These are phyloP conservation scores for Mikania micrantha DNA, from an alignment of 129 eudicot genomes.

Conservation along the genomic window DNA sequence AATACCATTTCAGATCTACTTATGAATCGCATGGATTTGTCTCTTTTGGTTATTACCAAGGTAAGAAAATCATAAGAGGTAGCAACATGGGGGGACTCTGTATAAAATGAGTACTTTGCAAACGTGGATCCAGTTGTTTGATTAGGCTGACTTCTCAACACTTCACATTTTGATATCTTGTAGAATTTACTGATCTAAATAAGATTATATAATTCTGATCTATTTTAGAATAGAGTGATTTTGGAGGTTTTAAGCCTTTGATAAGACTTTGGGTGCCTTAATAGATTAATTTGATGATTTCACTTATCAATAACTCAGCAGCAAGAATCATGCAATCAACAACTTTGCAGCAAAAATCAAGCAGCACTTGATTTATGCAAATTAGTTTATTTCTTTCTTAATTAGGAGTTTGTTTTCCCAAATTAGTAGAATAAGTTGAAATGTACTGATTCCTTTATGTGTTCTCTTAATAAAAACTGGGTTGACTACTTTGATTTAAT, in stretches of 20 bases:
- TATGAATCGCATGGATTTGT: conserved; percentile 93
- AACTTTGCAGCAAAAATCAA: no score
- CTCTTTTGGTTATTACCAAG: conserved; percentile 94
- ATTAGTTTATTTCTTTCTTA: no score
- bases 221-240: neutral
- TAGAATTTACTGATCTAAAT: neutral
- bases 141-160: neutral
- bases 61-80: conserved; percentile 26
- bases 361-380: no score
- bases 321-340: no score
- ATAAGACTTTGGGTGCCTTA: neutral
- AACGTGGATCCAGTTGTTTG: neutral
- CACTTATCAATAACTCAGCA: no score
- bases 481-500: no score
- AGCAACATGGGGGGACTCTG: neutral
- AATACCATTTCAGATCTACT: conserved; percentile 90
- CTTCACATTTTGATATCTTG: neutral
- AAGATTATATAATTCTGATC: neutral
- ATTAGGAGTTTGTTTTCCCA: no score
- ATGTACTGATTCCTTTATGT: no score
- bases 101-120: neutral
- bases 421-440: no score
- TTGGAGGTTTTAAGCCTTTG: neutral
- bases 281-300: no score
- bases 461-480: no score